These are phyloP conservation scores for Allomyces macrogynus DNA, from an alignment of 192 early-diverging fungal genomes.

Conservation along the genomic window DNA sequence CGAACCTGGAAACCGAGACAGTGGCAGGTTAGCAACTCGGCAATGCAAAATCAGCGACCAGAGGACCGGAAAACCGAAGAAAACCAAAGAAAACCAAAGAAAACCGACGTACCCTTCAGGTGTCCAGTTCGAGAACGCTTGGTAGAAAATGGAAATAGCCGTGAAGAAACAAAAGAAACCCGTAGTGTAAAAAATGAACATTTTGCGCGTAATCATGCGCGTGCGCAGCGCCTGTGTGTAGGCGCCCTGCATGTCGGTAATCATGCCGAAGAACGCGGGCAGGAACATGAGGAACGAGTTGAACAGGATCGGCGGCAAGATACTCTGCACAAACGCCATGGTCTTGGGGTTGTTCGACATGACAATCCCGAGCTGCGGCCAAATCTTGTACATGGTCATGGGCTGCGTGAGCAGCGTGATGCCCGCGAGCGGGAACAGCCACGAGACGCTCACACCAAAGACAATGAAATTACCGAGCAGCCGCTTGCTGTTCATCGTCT, in stretches of 20 bases:
- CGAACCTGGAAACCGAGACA: too few species aligned
- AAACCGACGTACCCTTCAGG: too few species aligned
- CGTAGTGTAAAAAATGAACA: not conserved
- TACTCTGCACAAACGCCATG: not conserved
- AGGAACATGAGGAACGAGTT: not conserved
- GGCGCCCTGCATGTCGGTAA: not conserved
- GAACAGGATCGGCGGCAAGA: not conserved
- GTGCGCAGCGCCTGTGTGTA: not conserved
- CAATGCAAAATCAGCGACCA: too few species aligned
- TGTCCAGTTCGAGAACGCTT: too few species aligned
- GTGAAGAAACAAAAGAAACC: not conserved
- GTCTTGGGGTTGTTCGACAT: not conserved
- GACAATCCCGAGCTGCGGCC: not conserved
- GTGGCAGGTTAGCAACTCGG: too few species aligned
- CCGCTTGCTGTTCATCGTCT: not conserved
- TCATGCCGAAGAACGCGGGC: not conserved
- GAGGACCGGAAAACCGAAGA: too few species aligned
- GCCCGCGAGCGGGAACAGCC: not conserved
- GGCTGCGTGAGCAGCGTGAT: not conserved
- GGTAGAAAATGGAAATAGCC: not conserved
- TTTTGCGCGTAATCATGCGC: not conserved
- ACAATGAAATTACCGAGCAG: not conserved
- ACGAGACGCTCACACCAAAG: not conserved
- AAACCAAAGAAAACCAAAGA: too few species aligned
- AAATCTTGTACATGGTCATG: not conserved